These are phyloP conservation scores for Diplocarpon mali DNA, from an alignment of 2,329 filamentous ascomycete species.

Conservation along the genomic window DNA sequence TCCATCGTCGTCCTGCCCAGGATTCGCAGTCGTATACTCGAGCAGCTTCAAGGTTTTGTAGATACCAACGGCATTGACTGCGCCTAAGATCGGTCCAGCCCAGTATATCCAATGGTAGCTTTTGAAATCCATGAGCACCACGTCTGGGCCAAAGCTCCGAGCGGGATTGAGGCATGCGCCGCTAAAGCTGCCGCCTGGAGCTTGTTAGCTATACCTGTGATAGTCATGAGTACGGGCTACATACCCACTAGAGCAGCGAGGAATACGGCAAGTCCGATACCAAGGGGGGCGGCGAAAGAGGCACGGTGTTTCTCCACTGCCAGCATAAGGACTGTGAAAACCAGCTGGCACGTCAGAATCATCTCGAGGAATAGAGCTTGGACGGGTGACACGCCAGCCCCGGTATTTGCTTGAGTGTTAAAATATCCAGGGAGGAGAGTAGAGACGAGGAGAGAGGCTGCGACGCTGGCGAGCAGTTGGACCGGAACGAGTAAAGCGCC, in stretches of 20 bases:
- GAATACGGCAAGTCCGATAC: slow-evolving; percentile 62
- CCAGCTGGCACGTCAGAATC: slow-evolving; percentile 34
- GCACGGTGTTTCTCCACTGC: slow-evolving; percentile 64
- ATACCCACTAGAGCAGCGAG: slow-evolving; percentile 28
- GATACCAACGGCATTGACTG: slow-evolving; percentile 34
- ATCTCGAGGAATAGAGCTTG: slow-evolving; percentile 38
- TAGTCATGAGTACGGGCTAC: no score
- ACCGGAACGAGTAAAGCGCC: slow-evolving; percentile 23
- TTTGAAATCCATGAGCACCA: slow-evolving; percentile 31
- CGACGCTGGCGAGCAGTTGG: slow-evolving; percentile 25
- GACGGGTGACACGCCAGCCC: slow-evolving; percentile 14
- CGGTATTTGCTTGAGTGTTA: slow-evolving; percentile 6
- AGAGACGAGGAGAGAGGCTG: slow-evolving; percentile 30
- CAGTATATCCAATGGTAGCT: slow-evolving; percentile 38
- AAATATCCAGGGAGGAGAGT: slow-evolving; percentile 33
- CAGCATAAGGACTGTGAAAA: slow-evolving; percentile 38
- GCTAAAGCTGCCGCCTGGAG: slow-evolving; percentile 33
- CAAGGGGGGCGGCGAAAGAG: slow-evolving; percentile 60
- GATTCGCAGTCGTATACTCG: slow-evolving; percentile 40
- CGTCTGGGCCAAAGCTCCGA: slow-evolving; percentile 34
- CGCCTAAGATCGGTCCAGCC: slow-evolving; percentile 39
- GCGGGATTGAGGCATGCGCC: slow-evolving; percentile 38
- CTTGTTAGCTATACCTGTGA: neutral
- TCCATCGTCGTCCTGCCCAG: slow-evolving; percentile 33
- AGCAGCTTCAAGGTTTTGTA: slow-evolving; percentile 38